phyloP scores from a whole-genome alignment of 2,329 filamentous ascomycete species.

The Domatiomyces globalis region DNA sequence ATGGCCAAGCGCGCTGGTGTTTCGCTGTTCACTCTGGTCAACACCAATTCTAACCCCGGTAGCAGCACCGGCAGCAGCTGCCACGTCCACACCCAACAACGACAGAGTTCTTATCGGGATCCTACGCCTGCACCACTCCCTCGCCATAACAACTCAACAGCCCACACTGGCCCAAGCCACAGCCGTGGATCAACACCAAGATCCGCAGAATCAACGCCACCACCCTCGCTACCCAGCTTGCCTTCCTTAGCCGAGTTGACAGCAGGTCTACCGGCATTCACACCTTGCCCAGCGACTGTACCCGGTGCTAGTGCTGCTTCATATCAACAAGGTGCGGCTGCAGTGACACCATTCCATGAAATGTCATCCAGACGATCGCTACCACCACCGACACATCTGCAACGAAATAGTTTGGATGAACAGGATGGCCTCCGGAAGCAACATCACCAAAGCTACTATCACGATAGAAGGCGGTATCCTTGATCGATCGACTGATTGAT shows the following conservation, averaged over 20 bases:
- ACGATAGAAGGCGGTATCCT: not conserved
- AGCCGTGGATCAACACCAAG: slow-evolving; percentile 26
- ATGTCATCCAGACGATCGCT: not conserved
- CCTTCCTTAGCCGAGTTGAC: slow-evolving; percentile 35
- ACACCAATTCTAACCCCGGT: slow-evolving; percentile 17
- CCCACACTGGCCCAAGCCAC: slow-evolving; percentile 21
- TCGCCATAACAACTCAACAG: not conserved
- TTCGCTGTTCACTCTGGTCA: slow-evolving; percentile 62
- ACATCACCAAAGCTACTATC: not conserved
- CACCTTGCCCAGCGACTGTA: slow-evolving; percentile 16
- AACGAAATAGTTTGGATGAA: not conserved
- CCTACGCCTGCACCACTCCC: no score
- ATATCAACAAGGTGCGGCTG: not conserved
- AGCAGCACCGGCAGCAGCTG: not conserved
- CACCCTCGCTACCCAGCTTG: slow-evolving; percentile 18
- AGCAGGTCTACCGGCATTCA: slow-evolving; percentile 33
- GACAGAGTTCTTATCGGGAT: not conserved
- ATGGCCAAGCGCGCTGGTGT: slow-evolving; percentile 89
- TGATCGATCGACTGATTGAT: not conserved
- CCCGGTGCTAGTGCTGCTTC: not conserved
- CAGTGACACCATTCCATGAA: not conserved
- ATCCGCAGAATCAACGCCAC: slow-evolving; percentile 23
- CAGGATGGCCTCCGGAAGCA: not conserved
- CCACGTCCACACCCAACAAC: not conserved
- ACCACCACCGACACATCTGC: not conserved